Conservation (phyloP, 2,329 filamentous ascomycete genomes). For the Phaeosphaeria sp. region DNA sequence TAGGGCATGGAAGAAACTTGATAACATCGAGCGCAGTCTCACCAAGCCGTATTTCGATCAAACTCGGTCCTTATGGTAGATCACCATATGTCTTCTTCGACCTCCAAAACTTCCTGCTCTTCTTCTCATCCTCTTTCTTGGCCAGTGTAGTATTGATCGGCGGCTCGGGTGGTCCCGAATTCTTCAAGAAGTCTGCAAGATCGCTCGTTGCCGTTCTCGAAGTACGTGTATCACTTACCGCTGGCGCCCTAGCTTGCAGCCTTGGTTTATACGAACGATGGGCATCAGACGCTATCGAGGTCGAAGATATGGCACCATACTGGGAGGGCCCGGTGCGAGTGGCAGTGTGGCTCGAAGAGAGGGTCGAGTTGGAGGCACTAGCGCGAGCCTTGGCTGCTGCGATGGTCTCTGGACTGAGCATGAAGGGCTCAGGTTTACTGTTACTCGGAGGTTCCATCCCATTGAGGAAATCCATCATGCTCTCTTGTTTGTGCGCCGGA, state of each 20-base stretch:
- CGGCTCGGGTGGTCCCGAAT: conserved; percentile 47
- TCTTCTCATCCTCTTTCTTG: conserved; percentile 42
- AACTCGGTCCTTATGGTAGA: conserved; percentile 15
- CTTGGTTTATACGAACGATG: conserved; percentile 34
- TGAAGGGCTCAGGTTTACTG: conserved; percentile 41
- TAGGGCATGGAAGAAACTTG: neutral
- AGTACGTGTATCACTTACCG: conserved; percentile 21
- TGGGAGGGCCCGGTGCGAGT: conserved; percentile 20
- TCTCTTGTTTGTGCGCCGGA: conserved; percentile 54
- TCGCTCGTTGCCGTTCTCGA: conserved; percentile 47
- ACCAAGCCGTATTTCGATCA: too few species aligned
- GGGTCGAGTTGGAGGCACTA: conserved; percentile 21
- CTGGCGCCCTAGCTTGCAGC: conserved; percentile 36
- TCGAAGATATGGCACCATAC: conserved; percentile 18
- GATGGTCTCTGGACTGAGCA: conserved; percentile 39
- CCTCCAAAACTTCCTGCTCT: conserved; percentile 42
- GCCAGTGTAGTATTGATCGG: conserved; percentile 13
- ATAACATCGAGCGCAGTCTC: neutral
- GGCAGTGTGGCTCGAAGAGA: conserved; percentile 21
- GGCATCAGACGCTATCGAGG: conserved; percentile 23
- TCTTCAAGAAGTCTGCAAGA: conserved; percentile 53
- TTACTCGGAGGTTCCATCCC: conserved; percentile 68
- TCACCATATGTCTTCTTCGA: conserved; percentile 37
- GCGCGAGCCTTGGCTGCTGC: conserved; percentile 41
- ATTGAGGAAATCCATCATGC: conserved; percentile 74